Evolutionary conservation across 179 eudicot genomes (phyloP), one percentile per base, ranked within the genome.

Genomic region (Dionaea muscipula): DNA sequence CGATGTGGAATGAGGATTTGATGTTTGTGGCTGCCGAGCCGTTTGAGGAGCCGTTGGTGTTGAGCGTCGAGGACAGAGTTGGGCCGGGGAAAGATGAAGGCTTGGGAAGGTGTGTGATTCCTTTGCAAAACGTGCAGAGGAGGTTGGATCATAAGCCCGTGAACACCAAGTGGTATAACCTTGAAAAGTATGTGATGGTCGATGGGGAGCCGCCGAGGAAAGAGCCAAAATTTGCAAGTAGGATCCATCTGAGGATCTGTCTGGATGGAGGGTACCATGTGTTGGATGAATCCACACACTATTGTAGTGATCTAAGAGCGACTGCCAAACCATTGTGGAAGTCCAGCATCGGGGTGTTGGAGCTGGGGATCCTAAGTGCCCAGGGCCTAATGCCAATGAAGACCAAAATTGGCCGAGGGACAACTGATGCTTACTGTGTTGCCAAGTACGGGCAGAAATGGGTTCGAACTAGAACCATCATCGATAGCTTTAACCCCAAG

Each of bases 181-280:
- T 90, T 22, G 94, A 90, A 71, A 81, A 74, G 40, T 82, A 73
- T 56, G 35, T 71, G 39, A 60, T 71, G 9, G 68, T 72, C 4
- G 87, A 86, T 38, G 83, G 75, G 48, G 79, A 73, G 48, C 35
- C 80, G 61, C 57, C 14, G 51, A 81, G 76, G 48, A 65, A 75
- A 56, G 80, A 73, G 39, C 57, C 62, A 47, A 80, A 88, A 27
- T 91, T 86, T 47, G 75, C 86, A n/a, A 78, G 83, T 20, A 66
- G 81, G 68, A 70, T 91, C 48, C 98, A 91, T 67, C 53, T 87
- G 1, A 74, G 91, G 53, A 71, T 79, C 26, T 72, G 85, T 47
- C 56, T 91, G 23, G 99, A 91, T 67, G 99, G 99, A 45, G 99
- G 99, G 28, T 91, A 91, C 76, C 99, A 88, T 70, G 96, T 87